Percentiles rank a stretch among this genome's conserved stretches.
Conservation (phyloP, 345 rosid genomes). For the Citropsis articulata region DNA sequence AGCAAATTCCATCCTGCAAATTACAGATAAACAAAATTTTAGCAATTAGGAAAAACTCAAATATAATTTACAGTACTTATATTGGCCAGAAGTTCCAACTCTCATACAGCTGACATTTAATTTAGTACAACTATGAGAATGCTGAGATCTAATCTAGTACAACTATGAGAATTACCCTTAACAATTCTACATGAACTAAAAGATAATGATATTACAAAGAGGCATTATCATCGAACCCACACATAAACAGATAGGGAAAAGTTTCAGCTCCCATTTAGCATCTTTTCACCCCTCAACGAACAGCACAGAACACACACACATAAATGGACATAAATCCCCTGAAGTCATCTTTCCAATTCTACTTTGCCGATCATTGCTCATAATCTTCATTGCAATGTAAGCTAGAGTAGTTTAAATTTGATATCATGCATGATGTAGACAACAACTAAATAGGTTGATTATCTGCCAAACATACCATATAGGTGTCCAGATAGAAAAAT, state of each 20-base stretch:
- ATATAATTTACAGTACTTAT: neutral
- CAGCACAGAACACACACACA: neutral
- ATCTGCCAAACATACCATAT: neutral
- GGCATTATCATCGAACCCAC: neutral
- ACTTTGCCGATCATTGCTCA: neutral
- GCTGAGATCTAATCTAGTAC: neutral
- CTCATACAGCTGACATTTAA: neutral
- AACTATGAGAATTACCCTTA: neutral
- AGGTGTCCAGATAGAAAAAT: neutral
- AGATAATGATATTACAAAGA: neutral
- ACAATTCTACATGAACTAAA: neutral
- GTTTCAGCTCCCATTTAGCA: neutral
- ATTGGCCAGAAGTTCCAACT: neutral
- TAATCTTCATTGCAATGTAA: neutral
- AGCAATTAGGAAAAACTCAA: neutral
- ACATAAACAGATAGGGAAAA: neutral
- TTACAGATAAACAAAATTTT: slow-evolving; percentile 8
- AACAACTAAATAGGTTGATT: neutral
- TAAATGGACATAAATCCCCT: neutral
- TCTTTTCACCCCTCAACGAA: neutral
- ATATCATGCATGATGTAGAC: neutral
- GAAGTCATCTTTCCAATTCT: neutral
- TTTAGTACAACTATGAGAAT: neutral
- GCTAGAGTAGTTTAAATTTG: neutral
- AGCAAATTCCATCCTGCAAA: slow-evolving; percentile 91